A percentile compares a stretch with the other conserved stretches of the same genome.
Conservation (phyloP, 1,284 basidiomycete genomes). For the Cutaneotrichosporon dermatis region DNA sequence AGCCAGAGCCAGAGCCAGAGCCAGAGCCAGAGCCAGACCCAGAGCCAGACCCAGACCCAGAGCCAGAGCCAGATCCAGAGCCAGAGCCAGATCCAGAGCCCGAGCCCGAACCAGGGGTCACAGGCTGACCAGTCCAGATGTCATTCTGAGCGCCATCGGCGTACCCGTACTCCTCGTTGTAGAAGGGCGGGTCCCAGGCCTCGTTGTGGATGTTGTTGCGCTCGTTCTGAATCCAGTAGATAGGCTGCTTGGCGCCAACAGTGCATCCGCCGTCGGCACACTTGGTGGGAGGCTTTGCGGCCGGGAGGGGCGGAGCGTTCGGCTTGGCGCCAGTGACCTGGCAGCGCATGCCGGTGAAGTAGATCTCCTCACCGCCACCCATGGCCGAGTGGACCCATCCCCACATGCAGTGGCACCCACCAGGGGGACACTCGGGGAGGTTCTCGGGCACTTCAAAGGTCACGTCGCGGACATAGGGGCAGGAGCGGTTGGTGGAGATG, state of each 20-base stretch:
- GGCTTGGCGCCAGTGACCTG: conserved; percentile 40
- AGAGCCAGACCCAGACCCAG: background rate
- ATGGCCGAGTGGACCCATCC: conserved; percentile 58
- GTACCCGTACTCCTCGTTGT: conserved; percentile 46
- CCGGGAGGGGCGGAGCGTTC: conserved; percentile 25
- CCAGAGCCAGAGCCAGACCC: background rate
- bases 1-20: background rate
- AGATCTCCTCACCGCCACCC: conserved; percentile 35
- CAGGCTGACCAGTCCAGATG: conserved; percentile 26
- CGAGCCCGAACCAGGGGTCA: background rate
- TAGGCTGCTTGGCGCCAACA: conserved; percentile 22
- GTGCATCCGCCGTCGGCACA: conserved; percentile 26
- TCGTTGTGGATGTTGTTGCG: conserved; percentile 56
- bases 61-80: background rate
- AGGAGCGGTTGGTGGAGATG: conserved; percentile 67
- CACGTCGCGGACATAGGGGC: conserved; percentile 63
- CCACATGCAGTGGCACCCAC: conserved; percentile 64
- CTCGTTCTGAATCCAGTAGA: conserved; percentile 13
- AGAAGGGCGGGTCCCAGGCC: conserved; percentile 22
- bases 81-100: background rate
- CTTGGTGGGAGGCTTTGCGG: conserved; percentile 31
- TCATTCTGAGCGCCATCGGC: conserved; percentile 50
- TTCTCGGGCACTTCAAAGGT: conserved; percentile 60
- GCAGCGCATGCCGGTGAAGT: conserved; percentile 27
- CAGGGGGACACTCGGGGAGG: conserved; percentile 63